A percentile compares a stretch with the other conserved stretches of the same genome.
phyloP scores from a whole-genome alignment of 768 basidiomycete genomes.

The Calocybe gangraenosa region DNA sequence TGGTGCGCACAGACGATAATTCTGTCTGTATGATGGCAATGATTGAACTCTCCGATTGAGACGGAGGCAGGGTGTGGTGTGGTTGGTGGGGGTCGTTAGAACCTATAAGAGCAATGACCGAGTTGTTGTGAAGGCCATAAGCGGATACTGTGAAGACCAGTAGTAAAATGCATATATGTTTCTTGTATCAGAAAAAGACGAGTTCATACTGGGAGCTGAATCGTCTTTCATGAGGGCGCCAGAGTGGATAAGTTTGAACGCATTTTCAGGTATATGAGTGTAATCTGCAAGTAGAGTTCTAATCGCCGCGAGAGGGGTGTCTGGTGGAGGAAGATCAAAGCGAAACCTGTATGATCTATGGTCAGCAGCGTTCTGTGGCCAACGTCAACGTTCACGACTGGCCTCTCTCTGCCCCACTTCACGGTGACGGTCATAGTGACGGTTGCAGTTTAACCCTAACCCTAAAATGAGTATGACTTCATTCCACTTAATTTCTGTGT shows the following conservation, averaged over 20 bases:
- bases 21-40: slow-evolving; percentile 55
- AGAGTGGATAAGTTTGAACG: slow-evolving; percentile 85
- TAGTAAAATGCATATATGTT: slow-evolving; percentile 8
- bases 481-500: slow-evolving; percentile 11
- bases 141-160: slow-evolving; percentile 50
- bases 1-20: slow-evolving; percentile 44
- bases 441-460: slow-evolving; percentile 8
- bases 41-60: slow-evolving; percentile 45
- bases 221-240: slow-evolving; percentile 92
- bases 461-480: slow-evolving; percentile 10
- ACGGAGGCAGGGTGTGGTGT: slow-evolving; percentile 20
- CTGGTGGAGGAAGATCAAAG: slow-evolving; percentile 51
- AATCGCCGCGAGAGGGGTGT: slow-evolving; percentile 55
- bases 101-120: slow-evolving; percentile 68
- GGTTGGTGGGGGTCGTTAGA: slow-evolving; percentile 26
- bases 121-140: slow-evolving; percentile 67
- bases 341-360: slow-evolving; percentile 23
- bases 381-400: slow-evolving; percentile 1
- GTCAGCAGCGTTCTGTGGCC: background rate
- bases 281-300: slow-evolving; percentile 63
- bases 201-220: slow-evolving; percentile 49
- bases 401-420: slow-evolving; percentile 42
- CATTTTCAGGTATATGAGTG: slow-evolving; percentile 63
- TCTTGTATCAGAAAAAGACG: background rate
- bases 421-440: slow-evolving; percentile 36